Evolutionary conservation across 139 green algal species (phyloP).

Genomic region (Picochlorum sp.): DNA sequence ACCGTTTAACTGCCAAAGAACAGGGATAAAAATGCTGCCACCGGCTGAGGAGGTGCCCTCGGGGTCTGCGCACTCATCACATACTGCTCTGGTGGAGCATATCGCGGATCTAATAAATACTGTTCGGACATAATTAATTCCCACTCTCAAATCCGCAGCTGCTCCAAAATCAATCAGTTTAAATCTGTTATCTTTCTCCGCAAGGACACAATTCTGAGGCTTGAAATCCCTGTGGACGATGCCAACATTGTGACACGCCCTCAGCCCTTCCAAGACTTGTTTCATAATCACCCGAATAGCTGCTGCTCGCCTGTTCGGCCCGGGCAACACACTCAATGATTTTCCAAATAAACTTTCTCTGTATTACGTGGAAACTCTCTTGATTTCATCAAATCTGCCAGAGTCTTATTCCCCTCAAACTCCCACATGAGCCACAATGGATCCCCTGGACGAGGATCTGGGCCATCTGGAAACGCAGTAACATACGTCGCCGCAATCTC

Average conservation of each 20-base stretch:
- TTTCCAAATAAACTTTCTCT: conserved; percentile 70
- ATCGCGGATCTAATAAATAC: conserved; percentile 85
- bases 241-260: conserved; percentile 42
- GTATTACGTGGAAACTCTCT: conserved; percentile 89
- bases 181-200: conserved; percentile 36
- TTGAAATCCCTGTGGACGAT: conserved; percentile 92
- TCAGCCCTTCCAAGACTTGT: conserved; percentile 67
- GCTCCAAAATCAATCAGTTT: conserved; percentile 91
- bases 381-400: conserved; percentile 58
- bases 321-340: conserved; percentile 51
- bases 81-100: conserved; percentile 87
- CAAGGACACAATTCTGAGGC: conserved; percentile 82
- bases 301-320: conserved; percentile 23
- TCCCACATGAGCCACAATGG: conserved; percentile 65
- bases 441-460: conserved; percentile 19
- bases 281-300: conserved; percentile 42
- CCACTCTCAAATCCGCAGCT: conserved; percentile 76
- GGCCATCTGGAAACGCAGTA: conserved; percentile 71
- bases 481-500: conserved; percentile 67
- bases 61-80: conserved; percentile 67
- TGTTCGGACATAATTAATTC: conserved; percentile 94
- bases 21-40: conserved; percentile 73
- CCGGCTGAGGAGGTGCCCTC: conserved; percentile 50
- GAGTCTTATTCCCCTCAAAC: conserved; percentile 72
- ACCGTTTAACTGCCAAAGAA: conserved; percentile 78